Evolutionary conservation across 139 green algal species (phyloP).

Genomic region (Auxenochlorella pyrenoidosa): DNA sequence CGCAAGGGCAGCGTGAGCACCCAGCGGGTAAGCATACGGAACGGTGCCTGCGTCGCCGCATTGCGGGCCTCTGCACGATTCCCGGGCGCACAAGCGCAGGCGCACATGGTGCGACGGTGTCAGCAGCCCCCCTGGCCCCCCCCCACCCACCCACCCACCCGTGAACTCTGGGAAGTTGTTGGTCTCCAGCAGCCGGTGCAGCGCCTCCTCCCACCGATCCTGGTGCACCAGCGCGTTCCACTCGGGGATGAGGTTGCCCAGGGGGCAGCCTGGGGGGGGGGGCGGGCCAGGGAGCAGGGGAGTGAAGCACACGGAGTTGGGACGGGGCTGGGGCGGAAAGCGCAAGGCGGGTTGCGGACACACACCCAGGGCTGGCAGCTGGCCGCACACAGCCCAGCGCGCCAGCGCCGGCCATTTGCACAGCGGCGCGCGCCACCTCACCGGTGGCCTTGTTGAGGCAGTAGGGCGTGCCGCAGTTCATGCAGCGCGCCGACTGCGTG

Average conservation of each 20-base stretch:
- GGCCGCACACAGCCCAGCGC: no score
- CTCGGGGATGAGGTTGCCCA: constrained; percentile 97
- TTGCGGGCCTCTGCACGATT: no score
- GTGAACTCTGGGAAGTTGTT: constrained; percentile 99
- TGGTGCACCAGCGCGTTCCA: constrained; percentile 97
- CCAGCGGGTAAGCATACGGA: no score
- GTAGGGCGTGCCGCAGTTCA: constrained; percentile 98
- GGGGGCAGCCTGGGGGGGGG: constrained; percentile 79
- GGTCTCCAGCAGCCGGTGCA: constrained; percentile 94
- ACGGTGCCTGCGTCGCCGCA: no score
- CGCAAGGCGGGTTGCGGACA: no score
- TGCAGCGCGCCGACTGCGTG: constrained; percentile 94
- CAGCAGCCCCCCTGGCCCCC: no score
- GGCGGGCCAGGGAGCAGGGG: background rate
- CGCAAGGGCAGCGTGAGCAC: no score
- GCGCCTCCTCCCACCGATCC: constrained; percentile 90
- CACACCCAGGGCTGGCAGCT: no score
- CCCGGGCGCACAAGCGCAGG: no score
- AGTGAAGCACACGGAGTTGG: background rate
- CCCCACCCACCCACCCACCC: constrained; percentile 48
- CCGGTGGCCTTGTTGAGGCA: constrained; percentile 79
- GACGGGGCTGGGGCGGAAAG: no score
- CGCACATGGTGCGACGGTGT: no score
- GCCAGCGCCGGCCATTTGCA: no score
- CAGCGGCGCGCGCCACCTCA: background rate